A percentile compares a stretch with the other conserved stretches of the same genome.
Evolutionary conservation across 75 land plant genomes (phyloP).

Genomic region (Pinus taeda): DNA sequence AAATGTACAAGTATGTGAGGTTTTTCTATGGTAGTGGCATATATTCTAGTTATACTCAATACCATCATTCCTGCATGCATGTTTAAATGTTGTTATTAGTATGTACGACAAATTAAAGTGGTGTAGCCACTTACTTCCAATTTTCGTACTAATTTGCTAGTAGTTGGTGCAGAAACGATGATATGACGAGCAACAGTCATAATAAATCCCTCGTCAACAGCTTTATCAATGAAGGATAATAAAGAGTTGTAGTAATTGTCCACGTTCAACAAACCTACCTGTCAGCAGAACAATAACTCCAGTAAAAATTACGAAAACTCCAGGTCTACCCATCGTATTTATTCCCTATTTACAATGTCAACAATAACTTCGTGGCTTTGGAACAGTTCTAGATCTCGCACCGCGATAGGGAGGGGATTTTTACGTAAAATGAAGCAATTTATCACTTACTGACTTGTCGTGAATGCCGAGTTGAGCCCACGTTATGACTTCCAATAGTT

Average conservation of each 20-base stretch:
- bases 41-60: no score
- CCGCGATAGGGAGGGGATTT: no score
- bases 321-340: no score
- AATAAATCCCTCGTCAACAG: constrained; percentile 45
- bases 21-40: no score
- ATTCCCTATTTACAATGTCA: no score
- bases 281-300: background rate
- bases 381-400: no score
- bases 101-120: background rate
- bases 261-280: constrained; percentile 53
- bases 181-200: constrained; percentile 41
- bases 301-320: no score
- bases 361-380: no score
- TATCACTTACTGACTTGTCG: constrained; percentile 66
- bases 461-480: constrained; percentile 94
- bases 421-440: background rate
- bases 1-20: no score
- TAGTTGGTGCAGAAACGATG: constrained; percentile 41
- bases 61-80: no score
- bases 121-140: constrained; percentile 22
- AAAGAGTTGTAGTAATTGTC: constrained; percentile 50
- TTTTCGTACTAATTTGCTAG: constrained; percentile 30
- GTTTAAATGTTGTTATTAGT: no score
- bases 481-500: constrained; percentile 82
- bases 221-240: constrained; percentile 41